A percentile compares a stretch with the other conserved stretches of the same genome.
Evolutionary conservation across 208 protist genomes (phyloP).

Genomic region (Wallacemonas sp.): DNA sequence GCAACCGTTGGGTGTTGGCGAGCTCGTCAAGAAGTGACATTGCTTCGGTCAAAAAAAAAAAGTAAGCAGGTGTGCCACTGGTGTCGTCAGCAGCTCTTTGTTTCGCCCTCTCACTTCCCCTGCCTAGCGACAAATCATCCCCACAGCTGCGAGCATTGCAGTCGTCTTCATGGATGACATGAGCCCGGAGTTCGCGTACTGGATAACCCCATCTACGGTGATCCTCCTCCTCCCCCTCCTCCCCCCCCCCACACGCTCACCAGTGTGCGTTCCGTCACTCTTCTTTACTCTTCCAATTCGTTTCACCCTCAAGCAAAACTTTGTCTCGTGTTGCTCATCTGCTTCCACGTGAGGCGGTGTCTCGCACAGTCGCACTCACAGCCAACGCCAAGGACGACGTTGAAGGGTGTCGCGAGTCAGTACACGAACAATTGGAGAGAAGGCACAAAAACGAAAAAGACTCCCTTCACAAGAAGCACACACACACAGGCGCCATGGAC

Average conservation of each 20-base stretch:
- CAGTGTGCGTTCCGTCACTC: too few relatives aligned
- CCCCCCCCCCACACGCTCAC: too few relatives aligned
- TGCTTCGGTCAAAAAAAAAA: neutral
- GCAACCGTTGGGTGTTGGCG: too few relatives aligned
- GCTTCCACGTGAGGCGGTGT: neutral
- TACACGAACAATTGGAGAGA: neutral
- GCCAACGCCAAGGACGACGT: too few relatives aligned
- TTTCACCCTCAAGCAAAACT: neutral
- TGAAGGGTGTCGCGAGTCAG: too few relatives aligned
- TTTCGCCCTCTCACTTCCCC: neutral
- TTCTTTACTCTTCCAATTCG: neutral
- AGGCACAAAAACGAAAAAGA: conserved; percentile 10
- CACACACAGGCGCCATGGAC: conserved; percentile 67
- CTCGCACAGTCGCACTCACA: neutral
- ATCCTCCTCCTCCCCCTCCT: too few relatives aligned
- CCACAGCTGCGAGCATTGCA: too few relatives aligned
- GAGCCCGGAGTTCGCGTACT: too few relatives aligned
- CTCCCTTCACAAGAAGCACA: neutral
- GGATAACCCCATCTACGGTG: too few relatives aligned
- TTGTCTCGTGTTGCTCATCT: neutral
- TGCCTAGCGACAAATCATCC: too few relatives aligned
- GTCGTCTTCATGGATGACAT: too few relatives aligned
- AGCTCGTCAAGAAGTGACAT: too few relatives aligned
- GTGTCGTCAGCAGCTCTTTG: neutral
- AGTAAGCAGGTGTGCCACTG: neutral